A percentile compares a stretch with the other conserved stretches of the same genome.
Conservation (phyloP, 2,329 filamentous ascomycete species). For the Fusarium xyrophilum region DNA sequence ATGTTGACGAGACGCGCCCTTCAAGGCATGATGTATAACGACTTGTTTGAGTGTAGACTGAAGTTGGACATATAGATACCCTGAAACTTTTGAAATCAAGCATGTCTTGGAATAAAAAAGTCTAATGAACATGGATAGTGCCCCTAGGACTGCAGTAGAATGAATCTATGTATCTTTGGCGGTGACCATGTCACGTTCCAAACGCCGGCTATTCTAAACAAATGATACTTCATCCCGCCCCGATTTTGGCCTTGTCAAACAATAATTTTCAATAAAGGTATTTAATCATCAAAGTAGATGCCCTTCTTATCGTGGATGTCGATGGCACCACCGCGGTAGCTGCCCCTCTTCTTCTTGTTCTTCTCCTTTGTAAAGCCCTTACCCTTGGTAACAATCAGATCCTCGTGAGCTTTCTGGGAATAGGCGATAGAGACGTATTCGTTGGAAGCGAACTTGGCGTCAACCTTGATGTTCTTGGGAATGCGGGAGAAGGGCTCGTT, state of each 20-base stretch:
- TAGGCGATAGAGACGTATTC: constrained; percentile 85
- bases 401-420: constrained; percentile 84
- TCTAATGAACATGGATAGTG: not conserved
- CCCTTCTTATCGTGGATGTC: constrained; percentile 83
- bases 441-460: constrained; percentile 76
- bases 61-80: not conserved
- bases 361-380: constrained; percentile 99
- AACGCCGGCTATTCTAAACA: constrained; percentile 41
- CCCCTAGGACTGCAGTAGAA: constrained; percentile 2
- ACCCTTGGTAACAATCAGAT: constrained; percentile 88
- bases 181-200: constrained; percentile 28
- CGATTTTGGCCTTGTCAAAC: not conserved
- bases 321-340: constrained; percentile 87
- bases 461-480: constrained; percentile 71
- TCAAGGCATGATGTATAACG: not conserved
- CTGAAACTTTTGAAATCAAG: not conserved
- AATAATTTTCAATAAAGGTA: not conserved
- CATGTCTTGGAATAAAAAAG: constrained; percentile 1
- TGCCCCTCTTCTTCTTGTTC: constrained; percentile 96
- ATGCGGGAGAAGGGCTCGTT: constrained; percentile 80
- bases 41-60: not conserved
- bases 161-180: constrained; percentile 28
- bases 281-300: constrained; percentile 92
- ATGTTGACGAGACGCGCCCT: not conserved
- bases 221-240: constrained; percentile 14